Percentiles rank a stretch among this genome's conserved stretches.
Conservation (phyloP, 805 yeast genomes). For the Monosporozyma yasuniensis region DNA sequence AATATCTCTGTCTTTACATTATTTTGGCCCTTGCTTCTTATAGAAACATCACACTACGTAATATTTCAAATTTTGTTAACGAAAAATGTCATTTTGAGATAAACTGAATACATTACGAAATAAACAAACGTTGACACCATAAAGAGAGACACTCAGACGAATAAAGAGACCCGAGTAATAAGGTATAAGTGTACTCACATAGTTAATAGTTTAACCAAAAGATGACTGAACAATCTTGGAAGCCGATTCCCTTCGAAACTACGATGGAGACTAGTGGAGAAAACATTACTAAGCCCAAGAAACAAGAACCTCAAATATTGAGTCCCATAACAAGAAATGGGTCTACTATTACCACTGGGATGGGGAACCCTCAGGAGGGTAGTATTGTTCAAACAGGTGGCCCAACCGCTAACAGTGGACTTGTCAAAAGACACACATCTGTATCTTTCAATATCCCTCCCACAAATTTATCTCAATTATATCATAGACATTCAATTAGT, state of each 20-base stretch:
- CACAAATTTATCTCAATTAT: conserved; percentile 18
- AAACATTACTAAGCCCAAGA: background rate
- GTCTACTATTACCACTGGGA: background rate
- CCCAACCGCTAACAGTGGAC: background rate
- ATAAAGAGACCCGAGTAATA: background rate
- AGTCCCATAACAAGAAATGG: background rate
- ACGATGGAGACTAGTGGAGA: background rate
- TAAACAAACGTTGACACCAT: background rate
- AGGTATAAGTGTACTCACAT: background rate
- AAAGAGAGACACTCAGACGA: background rate
- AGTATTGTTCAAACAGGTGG: background rate
- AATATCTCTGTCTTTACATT: too few species aligned
- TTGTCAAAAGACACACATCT: background rate
- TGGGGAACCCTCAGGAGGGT: background rate
- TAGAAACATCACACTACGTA: too few species aligned
- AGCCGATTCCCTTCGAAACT: background rate
- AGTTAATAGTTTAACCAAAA: background rate
- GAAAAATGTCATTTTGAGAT: too few species aligned
- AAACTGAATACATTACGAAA: background rate
- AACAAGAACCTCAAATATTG: background rate
- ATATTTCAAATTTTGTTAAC: too few species aligned
- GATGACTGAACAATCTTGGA: background rate
- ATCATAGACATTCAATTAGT: conserved; percentile 50
- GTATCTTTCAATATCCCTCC: conserved; percentile 4
- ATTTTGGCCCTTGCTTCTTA: too few species aligned